These are phyloP conservation scores for Fusarium kyushuense DNA, from an alignment of 2,329 filamentous ascomycete genomes.

Conservation along the genomic window DNA sequence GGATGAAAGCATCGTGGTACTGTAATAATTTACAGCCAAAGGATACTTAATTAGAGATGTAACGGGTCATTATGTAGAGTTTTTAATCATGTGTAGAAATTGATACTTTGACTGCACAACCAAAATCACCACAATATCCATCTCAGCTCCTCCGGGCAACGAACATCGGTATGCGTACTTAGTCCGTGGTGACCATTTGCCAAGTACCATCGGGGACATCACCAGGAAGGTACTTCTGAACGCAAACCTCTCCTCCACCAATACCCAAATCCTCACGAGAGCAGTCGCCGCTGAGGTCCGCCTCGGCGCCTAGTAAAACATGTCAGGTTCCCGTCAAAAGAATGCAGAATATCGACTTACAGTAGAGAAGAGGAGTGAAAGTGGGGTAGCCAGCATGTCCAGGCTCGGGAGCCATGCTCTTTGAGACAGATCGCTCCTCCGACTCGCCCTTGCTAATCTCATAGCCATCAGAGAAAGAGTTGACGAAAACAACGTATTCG, in stretches of 20 bases:
- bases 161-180: not conserved
- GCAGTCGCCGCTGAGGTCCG: constrained; percentile 5
- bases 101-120: not conserved
- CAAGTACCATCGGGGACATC: constrained; percentile 17
- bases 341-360: not conserved
- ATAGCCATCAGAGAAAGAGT: constrained; percentile 8
- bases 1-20: no score
- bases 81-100: no score
- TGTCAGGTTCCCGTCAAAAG: fast-evolving
- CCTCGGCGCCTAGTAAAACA: not conserved
- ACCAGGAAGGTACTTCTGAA: constrained; percentile 12
- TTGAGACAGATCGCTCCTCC: not conserved
- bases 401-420: constrained; percentile 14
- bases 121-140: not conserved
- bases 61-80: no score
- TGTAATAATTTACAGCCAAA: no score
- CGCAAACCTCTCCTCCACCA: constrained; percentile 9
- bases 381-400: constrained; percentile 23
- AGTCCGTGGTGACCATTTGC: constrained; percentile 25
- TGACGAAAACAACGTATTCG: constrained; percentile 15
- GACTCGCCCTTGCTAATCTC: constrained; percentile 19
- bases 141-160: not conserved
- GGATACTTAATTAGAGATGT: no score
- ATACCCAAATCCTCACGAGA: constrained; percentile 7
- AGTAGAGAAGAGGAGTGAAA: constrained; percentile 21